A percentile compares a stretch with the other conserved stretches of the same genome.
Conservation (phyloP, 1,284 basidiomycete species). For the Heliocybe sulcata region DNA sequence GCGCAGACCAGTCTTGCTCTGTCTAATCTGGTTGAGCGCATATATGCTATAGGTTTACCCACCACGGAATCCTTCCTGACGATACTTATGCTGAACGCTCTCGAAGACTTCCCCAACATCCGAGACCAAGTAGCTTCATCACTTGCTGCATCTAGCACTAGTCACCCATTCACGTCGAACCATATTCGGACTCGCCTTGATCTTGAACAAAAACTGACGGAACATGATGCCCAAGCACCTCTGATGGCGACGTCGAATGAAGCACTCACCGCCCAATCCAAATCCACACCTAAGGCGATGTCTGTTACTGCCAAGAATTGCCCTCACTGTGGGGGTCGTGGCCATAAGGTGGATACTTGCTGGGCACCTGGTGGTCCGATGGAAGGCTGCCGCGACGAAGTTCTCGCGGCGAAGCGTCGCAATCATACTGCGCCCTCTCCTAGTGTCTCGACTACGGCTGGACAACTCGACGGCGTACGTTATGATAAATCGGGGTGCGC, state of each 20-base stretch:
- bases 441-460: too few species aligned
- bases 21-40: slow-evolving; percentile 3
- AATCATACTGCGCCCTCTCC: background rate
- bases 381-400: background rate
- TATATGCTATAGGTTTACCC: slow-evolving; percentile 9
- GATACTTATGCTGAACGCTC: slow-evolving; percentile 6
- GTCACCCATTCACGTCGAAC: background rate
- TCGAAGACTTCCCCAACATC: slow-evolving; percentile 5
- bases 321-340: slow-evolving; percentile 2
- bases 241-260: background rate
- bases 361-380: background rate
- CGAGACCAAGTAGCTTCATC: slow-evolving; percentile 4
- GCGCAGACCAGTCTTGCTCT: slow-evolving; percentile 2
- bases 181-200: slow-evolving; percentile 7
- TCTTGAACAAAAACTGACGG: slow-evolving; percentile 3
- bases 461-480: background rate
- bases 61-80: slow-evolving; percentile 4
- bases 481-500: background rate
- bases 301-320: too few species aligned
- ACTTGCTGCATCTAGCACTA: background rate
- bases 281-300: too few species aligned
- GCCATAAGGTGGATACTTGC: slow-evolving; percentile 6
- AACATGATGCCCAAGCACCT: background rate
- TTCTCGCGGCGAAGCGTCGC: background rate
- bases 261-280: background rate